These are phyloP conservation scores for Talaromyces trachyspermus DNA, from an alignment of 495 filamentous ascomycete species.

Conservation along the genomic window DNA sequence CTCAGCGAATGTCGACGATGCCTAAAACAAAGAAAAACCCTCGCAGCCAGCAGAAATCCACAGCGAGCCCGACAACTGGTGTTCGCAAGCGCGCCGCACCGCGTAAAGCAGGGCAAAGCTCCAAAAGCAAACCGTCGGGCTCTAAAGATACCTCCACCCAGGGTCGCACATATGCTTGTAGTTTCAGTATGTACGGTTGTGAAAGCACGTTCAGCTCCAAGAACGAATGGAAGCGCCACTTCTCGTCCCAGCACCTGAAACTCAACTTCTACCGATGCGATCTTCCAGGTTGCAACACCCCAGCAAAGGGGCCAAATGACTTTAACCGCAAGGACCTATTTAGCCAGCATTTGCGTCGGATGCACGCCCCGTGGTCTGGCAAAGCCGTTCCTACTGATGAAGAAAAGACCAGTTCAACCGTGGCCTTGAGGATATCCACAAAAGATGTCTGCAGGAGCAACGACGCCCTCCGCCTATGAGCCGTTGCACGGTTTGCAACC, in stretches of 20 bases:
- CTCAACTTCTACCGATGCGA: slow-evolving; percentile 77
- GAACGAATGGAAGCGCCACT: slow-evolving; percentile 96
- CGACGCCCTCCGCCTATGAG: slow-evolving; percentile 55
- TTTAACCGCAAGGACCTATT: slow-evolving; percentile 94
- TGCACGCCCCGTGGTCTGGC: slow-evolving; percentile 58
- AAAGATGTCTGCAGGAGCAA: slow-evolving; percentile 50
- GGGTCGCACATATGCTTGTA: slow-evolving; percentile 68
- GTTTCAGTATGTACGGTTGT: slow-evolving; percentile 79
- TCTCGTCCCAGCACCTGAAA: slow-evolving; percentile 72
- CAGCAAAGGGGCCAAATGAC: slow-evolving; percentile 40
- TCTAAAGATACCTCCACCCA: slow-evolving; percentile 23
- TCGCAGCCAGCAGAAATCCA: neutral
- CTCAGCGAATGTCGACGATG: neutral
- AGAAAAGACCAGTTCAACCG: slow-evolving; percentile 33
- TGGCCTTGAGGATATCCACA: slow-evolving; percentile 41
- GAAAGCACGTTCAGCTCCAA: slow-evolving; percentile 79
- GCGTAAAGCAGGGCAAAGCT: neutral
- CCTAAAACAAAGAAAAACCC: neutral
- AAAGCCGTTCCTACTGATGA: slow-evolving; percentile 30
- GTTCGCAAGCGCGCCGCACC: neutral
- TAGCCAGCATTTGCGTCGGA: slow-evolving; percentile 87
- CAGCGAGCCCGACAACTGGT: neutral
- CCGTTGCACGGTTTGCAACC: slow-evolving; percentile 60
- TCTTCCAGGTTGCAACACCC: slow-evolving; percentile 50
- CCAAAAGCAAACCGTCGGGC: neutral